Base-by-base conservation (phyloP, 495 filamentous ascomycete genomes). In the Aspergillus homomorphus region DNA sequence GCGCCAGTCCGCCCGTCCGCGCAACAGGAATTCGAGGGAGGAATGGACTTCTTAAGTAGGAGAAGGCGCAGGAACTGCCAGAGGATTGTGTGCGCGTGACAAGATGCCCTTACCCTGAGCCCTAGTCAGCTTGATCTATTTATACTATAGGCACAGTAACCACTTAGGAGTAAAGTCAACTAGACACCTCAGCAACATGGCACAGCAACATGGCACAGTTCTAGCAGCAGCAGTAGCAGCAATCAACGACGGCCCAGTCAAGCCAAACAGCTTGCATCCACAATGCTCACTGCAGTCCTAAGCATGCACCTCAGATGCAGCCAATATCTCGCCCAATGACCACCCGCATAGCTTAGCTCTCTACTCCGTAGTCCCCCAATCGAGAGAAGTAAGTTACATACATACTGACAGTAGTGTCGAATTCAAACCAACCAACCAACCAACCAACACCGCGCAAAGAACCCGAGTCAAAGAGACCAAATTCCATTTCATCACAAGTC, bases 21-120 rank as follows among this genome's bases (percentile, higher is more conserved):
- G 53, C 58, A 52, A 30, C 55, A 26, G 51, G 58, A 53, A 59
- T 52, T 48, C n/a, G 6, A n/a, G n/a, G n/a, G n/a, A n/a, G 30
- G 26, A 52, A 16, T 41, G n/a, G n/a, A n/a, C n/a, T n/a, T n/a
- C n/a, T n/a, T n/a, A n/a, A 28, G 42, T 50, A 53, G 42, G 20
- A 30, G 46, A 23, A 19, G 19, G 50, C 46, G 26, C 41, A 50
- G 19, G 33, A 38, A 7, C 18, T 26, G 18, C 8, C 18, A 56
- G n/a, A n/a, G n/a, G n/a, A n/a, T n/a, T n/a, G 56, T 65, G 63
- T 65, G 59, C 45, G 62, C 38, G 28, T 59, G 50, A 51, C 53
- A 41, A 14, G 23, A 23, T 51, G 59, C 64, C 61, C 60, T 66
- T 66, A 45, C 64, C 61, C 64, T 66, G 60, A 63, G 64, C 64